These are phyloP conservation scores for Danielia oregonensis DNA, from an alignment of 805 yeast species.

Conservation along the genomic window DNA sequence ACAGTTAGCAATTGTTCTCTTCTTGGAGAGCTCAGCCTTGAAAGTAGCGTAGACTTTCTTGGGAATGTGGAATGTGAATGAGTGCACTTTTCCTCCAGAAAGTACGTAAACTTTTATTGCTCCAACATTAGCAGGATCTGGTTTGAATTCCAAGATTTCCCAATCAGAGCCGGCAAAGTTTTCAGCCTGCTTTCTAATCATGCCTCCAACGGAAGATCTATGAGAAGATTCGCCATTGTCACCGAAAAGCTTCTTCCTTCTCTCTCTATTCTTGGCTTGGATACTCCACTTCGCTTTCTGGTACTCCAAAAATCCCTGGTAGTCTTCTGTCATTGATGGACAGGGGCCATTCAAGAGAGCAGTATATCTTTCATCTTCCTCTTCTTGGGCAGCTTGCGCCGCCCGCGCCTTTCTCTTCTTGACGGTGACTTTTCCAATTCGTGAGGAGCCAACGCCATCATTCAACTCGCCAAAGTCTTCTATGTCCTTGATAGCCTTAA, in stretches of 20 bases:
- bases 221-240: constrained; percentile 47
- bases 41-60: constrained; percentile 69
- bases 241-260: constrained; percentile 81
- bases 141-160: constrained; percentile 75
- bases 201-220: constrained; percentile 59
- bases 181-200: constrained; percentile 77
- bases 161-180: constrained; percentile 72
- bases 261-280: constrained; percentile 66
- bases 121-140: constrained; percentile 60
- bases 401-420: constrained; percentile 40
- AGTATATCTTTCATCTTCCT: constrained; percentile 48
- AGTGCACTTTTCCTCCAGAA: constrained; percentile 70
- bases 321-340: constrained; percentile 67
- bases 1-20: constrained; percentile 43
- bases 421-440: constrained; percentile 44
- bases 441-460: constrained; percentile 18
- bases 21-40: constrained; percentile 45
- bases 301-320: constrained; percentile 62
- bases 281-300: constrained; percentile 87
- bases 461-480: constrained; percentile 61
- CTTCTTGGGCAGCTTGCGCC: constrained; percentile 15
- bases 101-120: constrained; percentile 67
- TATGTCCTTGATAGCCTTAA: constrained; percentile 52
- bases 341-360: constrained; percentile 48
- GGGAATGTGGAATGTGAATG: constrained; percentile 69